phyloP scores from a whole-genome alignment of 768 basidiomycete species.

The Boletus rufocinnamomeus region DNA sequence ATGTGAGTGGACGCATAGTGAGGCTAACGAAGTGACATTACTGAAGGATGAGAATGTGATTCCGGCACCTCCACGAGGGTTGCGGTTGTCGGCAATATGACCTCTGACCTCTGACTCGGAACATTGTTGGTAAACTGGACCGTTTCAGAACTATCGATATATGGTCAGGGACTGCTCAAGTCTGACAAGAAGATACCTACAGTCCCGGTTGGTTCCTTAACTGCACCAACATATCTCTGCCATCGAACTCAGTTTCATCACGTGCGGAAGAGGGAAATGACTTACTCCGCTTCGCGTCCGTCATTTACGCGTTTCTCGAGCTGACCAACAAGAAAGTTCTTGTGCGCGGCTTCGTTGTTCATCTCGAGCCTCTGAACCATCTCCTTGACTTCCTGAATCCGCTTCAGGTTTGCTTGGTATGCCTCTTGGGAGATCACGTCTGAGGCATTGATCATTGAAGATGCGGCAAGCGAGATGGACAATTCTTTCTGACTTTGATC shows the following conservation, averaged over 20 bases:
- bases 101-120: conserved; percentile 17
- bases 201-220: conserved; percentile 14
- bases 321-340: conserved; percentile 37
- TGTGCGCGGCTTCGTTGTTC: conserved; percentile 45
- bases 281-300: conserved; percentile 50
- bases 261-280: not conserved
- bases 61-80: conserved; percentile 38
- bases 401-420: conserved; percentile 28
- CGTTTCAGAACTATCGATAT: conserved; percentile 14
- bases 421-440: conserved; percentile 22
- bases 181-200: conserved; percentile 16
- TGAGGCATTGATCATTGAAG: conserved; percentile 28
- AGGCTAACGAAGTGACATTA: conserved; percentile 9
- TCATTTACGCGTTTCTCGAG: conserved; percentile 40
- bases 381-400: conserved; percentile 35
- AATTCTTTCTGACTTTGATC: conserved; percentile 14
- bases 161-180: conserved; percentile 2
- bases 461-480: conserved; percentile 22
- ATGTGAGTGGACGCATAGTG: conserved; percentile 8
- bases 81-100: conserved; percentile 36
- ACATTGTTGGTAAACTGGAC: conserved; percentile 17
- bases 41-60: conserved; percentile 13
- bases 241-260: conserved; percentile 3
- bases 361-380: conserved; percentile 31
- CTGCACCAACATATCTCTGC: conserved; percentile 26